Base-by-base conservation (phyloP, 208 protist species). In the Zelonia costaricensis region DNA sequence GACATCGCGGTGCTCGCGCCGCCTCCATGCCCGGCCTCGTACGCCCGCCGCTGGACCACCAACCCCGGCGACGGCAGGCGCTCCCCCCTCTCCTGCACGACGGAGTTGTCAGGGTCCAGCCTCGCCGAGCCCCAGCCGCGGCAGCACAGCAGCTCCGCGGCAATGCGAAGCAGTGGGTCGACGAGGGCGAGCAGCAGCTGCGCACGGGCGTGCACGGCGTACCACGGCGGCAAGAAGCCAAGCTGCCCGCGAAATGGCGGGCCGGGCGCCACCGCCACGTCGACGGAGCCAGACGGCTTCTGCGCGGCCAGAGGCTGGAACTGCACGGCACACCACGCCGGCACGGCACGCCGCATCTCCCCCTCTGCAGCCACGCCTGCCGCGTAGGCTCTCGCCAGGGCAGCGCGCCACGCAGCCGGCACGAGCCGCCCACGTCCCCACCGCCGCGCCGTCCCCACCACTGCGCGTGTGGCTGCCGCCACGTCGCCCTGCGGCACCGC, bases 141-240 rank as follows among this genome's bases (percentile, higher is more conserved):
- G 48, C 54, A 47, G 38, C 56, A 71, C 48, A 71, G 31, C 35
- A 62, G 22, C 65, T 71, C 65, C 13, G 57, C 65, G 7, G 59
- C 28, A 35, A 64, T 71, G 36, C 65, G 56, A 7, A 40, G 25
- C 12, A 71, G 36, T 0, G 65, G 65, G 40, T 72, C 54, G 18
- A 62, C 68, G 18, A 77, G 78, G 5, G 60, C 69, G 39, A 80
- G 20, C 9, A 77, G 63, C 4, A 84, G 61, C 73, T 78, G 74
- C 33, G 71, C 49, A 33, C 74, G 75, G 8, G 53, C 54, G 56
- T 68, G 56, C 9, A 71, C 74, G 35, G 69, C 69, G 31, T 80
- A 71, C 65, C 65, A 71, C n/a, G 65, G 55, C 12, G 65, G 65
- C 4, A 71, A 4, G 33, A 59, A 71, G 0, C 65, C 65, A 20